A percentile compares a stretch with the other conserved stretches of the same genome.
Evolutionary conservation across 148 eudicot genomes (phyloP).

Genomic region (Diospyros lotus): DNA sequence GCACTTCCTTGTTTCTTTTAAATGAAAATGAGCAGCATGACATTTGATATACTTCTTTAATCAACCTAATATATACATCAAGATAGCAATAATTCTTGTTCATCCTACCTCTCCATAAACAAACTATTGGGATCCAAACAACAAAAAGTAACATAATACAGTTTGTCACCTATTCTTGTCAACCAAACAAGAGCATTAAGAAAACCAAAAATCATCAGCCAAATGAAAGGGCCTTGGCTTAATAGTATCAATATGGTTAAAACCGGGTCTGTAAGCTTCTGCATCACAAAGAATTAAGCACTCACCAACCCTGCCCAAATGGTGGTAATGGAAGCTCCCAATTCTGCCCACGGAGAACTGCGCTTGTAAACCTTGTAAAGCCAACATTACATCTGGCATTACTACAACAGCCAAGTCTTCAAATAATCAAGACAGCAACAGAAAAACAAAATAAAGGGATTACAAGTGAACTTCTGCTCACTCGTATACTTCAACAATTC

Average conservation of each 20-base stretch:
- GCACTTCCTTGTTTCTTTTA: neutral
- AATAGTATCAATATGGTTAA: neutral
- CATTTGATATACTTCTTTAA: neutral
- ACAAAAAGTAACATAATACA: neutral
- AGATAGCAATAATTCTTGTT: neutral
- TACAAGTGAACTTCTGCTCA: neutral
- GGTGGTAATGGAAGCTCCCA: conserved; percentile 95
- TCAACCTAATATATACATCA: neutral
- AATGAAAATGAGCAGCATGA: neutral
- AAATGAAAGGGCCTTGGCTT: neutral
- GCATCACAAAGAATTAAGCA: conserved; percentile 3
- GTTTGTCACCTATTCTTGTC: neutral
- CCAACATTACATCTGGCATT: neutral
- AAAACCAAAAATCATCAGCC: neutral
- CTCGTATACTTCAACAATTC: neutral
- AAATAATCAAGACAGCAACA: neutral
- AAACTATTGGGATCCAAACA: neutral
- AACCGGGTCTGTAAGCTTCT: neutral
- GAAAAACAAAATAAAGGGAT: neutral
- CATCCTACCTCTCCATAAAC: neutral
- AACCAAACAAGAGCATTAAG: neutral
- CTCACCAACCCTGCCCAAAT: conserved; percentile 96
- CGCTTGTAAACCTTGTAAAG: conserved; percentile 75
- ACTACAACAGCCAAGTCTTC: neutral
- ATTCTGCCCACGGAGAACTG: conserved; percentile 72